Evolutionary conservation across 805 yeast genomes (phyloP).

Genomic region (Babjeviella inositovora): DNA sequence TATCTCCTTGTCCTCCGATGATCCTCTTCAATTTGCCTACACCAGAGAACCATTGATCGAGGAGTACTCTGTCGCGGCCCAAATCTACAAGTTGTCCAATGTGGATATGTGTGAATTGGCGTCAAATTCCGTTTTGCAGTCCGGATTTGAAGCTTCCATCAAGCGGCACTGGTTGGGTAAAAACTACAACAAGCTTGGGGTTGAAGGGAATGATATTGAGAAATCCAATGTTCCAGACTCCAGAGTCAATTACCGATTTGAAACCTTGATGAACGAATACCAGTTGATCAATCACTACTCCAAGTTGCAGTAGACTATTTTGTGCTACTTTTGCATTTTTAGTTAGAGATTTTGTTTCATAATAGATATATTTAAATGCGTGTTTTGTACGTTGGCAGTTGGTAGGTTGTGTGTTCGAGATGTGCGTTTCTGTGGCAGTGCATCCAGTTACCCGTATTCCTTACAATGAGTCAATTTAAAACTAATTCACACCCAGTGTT

Average conservation of each 20-base stretch:
- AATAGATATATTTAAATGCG: too few relatives aligned
- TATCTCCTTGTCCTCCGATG: slow-evolving; percentile 91
- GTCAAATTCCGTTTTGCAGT: slow-evolving; percentile 77
- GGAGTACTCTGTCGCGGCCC: slow-evolving; percentile 97
- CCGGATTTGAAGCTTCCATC: slow-evolving; percentile 82
- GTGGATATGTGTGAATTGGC: slow-evolving; percentile 98
- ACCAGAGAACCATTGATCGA: slow-evolving; percentile 96
- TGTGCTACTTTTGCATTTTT: too few relatives aligned
- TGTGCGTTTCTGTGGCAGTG: too few relatives aligned
- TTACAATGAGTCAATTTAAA: too few relatives aligned
- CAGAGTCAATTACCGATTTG: slow-evolving; percentile 70
- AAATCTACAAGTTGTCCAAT: slow-evolving; percentile 82
- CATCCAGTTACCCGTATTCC: too few relatives aligned
- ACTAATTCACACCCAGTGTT: too few relatives aligned
- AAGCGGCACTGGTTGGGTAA: slow-evolving; percentile 91
- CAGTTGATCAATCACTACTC: slow-evolving; percentile 53
- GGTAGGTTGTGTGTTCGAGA: too few relatives aligned
- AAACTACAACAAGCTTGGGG: slow-evolving; percentile 36
- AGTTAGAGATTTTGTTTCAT: too few relatives aligned
- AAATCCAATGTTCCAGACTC: slow-evolving; percentile 92
- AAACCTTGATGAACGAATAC: slow-evolving; percentile 58
- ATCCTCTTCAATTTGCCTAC: slow-evolving; percentile 92
- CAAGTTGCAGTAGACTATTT: too few relatives aligned
- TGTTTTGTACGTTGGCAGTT: too few relatives aligned
- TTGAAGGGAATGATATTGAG: slow-evolving; percentile 77